Conservation (phyloP, 1,139 yeast genomes). For the Suhomyces anneliseae region DNA sequence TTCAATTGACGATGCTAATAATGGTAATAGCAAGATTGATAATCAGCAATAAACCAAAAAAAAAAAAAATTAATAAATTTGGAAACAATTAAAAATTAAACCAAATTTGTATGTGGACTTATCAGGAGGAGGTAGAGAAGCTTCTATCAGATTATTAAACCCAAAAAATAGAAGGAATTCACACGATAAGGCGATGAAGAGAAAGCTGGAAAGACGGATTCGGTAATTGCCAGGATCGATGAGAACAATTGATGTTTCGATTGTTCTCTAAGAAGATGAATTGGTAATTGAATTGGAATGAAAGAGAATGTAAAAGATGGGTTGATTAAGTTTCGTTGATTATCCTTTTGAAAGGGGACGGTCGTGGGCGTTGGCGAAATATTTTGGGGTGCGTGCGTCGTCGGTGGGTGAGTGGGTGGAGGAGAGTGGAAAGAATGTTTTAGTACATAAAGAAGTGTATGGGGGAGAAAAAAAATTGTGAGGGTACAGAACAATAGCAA, state of each 20-base stretch:
- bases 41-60: not conserved
- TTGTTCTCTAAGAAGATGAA: not conserved
- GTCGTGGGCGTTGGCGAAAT: not conserved
- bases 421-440: not conserved
- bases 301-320: not conserved
- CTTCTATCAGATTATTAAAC: no score
- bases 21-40: not conserved
- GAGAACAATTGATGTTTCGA: not conserved
- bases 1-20: not conserved
- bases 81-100: no score
- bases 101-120: not conserved
- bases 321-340: not conserved
- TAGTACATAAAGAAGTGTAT: not conserved
- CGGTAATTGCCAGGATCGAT: not conserved
- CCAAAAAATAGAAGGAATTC: no score
- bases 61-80: no score
- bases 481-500: no score
- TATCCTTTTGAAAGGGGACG: not conserved
- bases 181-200: not conserved
- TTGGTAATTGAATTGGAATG: not conserved
- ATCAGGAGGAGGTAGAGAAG: not conserved
- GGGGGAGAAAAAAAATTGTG: not conserved
- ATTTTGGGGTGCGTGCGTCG: not conserved
- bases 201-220: not conserved
- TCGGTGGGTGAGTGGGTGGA: not conserved